Evolutionary conservation across 768 basidiomycete genomes (phyloP), one percentile per base, ranked within the genome.

Genomic region (Jaapia argillacea): DNA sequence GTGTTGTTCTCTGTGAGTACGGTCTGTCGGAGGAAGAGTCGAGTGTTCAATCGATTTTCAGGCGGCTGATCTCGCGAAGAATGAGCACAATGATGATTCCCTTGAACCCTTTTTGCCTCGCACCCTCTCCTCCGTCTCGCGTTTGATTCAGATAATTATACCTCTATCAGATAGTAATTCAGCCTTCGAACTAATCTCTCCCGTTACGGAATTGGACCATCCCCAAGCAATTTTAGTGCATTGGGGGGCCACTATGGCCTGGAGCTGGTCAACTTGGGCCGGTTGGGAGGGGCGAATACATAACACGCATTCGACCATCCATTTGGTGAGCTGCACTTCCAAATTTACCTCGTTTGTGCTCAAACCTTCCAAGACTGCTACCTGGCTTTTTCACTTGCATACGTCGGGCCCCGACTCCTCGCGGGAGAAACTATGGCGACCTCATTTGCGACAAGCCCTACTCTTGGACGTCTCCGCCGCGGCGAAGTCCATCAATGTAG

Each of bases 251-350:
- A 59, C 71, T 7, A 56, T 81, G 2, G 68, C 72, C n/a, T n/a
- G n/a, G n/a, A n/a, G n/a, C n/a, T n/a, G n/a, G 1, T 85, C 84
- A 83, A 66, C 65, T 43, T 88, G 85, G 83, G 59, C 54, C 7
- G 57, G 69, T 5, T 86, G 81, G 79, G 56, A 61, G 38, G 81
- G 84, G 51, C 62, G 64, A 45, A 33, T 10, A 33, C 68, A 74
- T 18, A 55, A 63, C 28, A 64, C 70, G 23, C 59, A 75, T 26
- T 61, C 69, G 2, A 79, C 16, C 10, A 33, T 33, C 28, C 28
- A 33, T 33, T 33, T 16, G 28, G 10, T 16, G 28, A n/a, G n/a
- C n/a, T n/a, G n/a, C n/a, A n/a, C n/a, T n/a, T n/a, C n/a, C n/a
- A n/a, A n/a, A n/a, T n/a, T n/a, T n/a, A n/a, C n/a, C n/a, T n/a